phyloP scores from a whole-genome alignment of 192 early-diverging fungal species.

The Gamsiella multidivaricata region DNA sequence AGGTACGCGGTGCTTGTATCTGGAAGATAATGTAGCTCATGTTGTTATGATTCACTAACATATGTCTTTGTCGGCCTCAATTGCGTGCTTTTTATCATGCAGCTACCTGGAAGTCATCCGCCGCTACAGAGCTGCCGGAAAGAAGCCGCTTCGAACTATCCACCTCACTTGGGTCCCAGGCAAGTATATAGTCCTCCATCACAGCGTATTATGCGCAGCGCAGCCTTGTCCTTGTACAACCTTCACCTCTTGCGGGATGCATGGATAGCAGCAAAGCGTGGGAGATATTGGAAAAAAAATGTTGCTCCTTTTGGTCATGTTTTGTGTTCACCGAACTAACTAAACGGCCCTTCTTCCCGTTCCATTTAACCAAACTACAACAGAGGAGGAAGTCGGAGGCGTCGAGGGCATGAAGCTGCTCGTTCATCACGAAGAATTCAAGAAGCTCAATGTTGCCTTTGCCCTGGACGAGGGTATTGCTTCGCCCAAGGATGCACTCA shows the following conservation, averaged over 20 bases:
- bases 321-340: slow-evolving; percentile 1
- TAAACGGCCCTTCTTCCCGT: background rate
- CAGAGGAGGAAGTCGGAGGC: slow-evolving; percentile 86
- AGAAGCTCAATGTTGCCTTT: slow-evolving; percentile 80
- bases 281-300: too few species aligned
- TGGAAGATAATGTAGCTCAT: too few species aligned
- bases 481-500: slow-evolving; percentile 69
- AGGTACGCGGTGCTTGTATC: slow-evolving; percentile 37
- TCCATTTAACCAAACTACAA: background rate
- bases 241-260: too few species aligned
- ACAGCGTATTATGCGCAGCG: background rate
- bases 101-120: slow-evolving; percentile 88
- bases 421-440: slow-evolving; percentile 75
- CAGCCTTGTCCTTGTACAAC: too few species aligned
- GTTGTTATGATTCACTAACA: too few species aligned
- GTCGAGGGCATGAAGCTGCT: slow-evolving; percentile 79
- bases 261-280: too few species aligned
- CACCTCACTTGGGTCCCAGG: slow-evolving; percentile 83
- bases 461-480: slow-evolving; percentile 89
- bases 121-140: slow-evolving; percentile 63
- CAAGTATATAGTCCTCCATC: slow-evolving; percentile 24
- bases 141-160: slow-evolving; percentile 72
- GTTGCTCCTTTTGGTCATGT: slow-evolving; percentile 10
- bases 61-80: too few species aligned
- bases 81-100: background rate